These are phyloP conservation scores for Chytriomyces sp. DNA, from an alignment of 192 early-diverging fungal genomes.

Conservation along the genomic window DNA sequence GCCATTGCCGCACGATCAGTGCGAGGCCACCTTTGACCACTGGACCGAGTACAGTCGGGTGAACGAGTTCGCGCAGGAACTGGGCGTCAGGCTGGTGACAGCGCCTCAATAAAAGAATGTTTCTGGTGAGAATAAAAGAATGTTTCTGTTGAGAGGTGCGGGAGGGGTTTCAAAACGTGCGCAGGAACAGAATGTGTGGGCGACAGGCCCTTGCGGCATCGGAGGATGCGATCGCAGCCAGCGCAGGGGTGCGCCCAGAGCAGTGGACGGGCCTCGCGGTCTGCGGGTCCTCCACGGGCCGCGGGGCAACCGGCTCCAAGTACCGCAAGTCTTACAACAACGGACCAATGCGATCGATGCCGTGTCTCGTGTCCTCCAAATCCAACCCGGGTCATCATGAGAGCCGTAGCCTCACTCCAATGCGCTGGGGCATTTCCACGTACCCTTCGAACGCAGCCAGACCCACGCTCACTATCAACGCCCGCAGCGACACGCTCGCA, in stretches of 20 bases:
- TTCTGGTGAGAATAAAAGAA: no score
- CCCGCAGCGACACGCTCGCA: conserved; percentile 43
- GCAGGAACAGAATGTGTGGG: conserved; percentile 31
- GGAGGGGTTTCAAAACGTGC: no score
- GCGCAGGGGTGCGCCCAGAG: neutral
- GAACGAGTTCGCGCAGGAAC: conserved; percentile 2
- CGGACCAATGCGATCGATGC: conserved; percentile 10
- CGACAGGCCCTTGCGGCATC: conserved; percentile 9
- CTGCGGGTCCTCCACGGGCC: neutral
- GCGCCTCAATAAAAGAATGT: neutral
- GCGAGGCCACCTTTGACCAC: conserved; percentile 8
- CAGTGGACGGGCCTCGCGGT: neutral
- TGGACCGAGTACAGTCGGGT: conserved; percentile 6
- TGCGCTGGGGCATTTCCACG: conserved; percentile 14
- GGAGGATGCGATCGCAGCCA: neutral
- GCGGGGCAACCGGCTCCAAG: neutral
- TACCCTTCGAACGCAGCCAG: neutral
- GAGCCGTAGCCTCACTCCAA: neutral
- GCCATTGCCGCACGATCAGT: conserved; percentile 21
- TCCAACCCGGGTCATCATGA: neutral
- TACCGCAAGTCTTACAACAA: conserved; percentile 22
- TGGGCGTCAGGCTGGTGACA: neutral
- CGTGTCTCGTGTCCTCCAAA: neutral
- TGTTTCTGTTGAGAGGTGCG: no score
- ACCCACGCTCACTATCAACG: conserved; percentile 42